These are phyloP conservation scores for Edaphochlamys debaryana DNA, from an alignment of 139 green algal genomes.

Conservation along the genomic window DNA sequence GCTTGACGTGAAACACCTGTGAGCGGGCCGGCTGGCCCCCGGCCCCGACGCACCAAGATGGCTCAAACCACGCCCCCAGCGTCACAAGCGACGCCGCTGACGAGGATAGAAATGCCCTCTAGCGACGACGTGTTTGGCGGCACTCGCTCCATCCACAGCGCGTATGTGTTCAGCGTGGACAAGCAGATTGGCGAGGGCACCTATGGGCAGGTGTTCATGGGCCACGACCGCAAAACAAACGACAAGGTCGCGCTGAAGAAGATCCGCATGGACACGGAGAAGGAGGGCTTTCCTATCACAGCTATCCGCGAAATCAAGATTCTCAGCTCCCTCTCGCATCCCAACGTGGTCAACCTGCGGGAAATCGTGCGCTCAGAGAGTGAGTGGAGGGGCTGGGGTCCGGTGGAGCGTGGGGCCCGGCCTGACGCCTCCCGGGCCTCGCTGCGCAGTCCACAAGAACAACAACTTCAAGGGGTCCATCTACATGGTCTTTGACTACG, in stretches of 20 bases:
- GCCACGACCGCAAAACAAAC: slow-evolving; percentile 45
- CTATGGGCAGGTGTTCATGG: slow-evolving; percentile 80
- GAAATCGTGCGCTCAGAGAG: slow-evolving; percentile 94
- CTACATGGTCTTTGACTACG: slow-evolving; percentile 99
- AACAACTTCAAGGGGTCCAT: slow-evolving; percentile 95
- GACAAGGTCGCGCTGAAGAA: slow-evolving; percentile 93
- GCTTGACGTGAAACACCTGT: too few relatives aligned
- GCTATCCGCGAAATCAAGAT: slow-evolving; percentile 99
- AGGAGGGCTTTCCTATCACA: slow-evolving; percentile 99
- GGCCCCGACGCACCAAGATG: too few relatives aligned
- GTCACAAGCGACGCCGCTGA: slow-evolving; percentile 17
- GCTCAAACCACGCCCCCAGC: too few relatives aligned
- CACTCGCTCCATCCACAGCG: slow-evolving; percentile 72
- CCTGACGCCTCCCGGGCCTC: neutral
- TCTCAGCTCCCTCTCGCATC: slow-evolving; percentile 85
- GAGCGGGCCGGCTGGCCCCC: too few relatives aligned
- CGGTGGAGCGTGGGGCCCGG: neutral
- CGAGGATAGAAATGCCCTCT: slow-evolving; percentile 33
- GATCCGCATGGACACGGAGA: slow-evolving; percentile 99
- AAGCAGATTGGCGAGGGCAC: slow-evolving; percentile 89
- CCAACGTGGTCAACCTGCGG: slow-evolving; percentile 95
- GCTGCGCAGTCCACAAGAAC: slow-evolving; percentile 69
- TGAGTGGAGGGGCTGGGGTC: slow-evolving; percentile 42
- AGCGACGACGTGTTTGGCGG: slow-evolving; percentile 68
- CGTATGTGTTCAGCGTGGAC: slow-evolving; percentile 67